A percentile compares a stretch with the other conserved stretches of the same genome.
These are phyloP conservation scores for Acrocalymma vagum DNA, from an alignment of 2,329 filamentous ascomycete species.

Conservation along the genomic window DNA sequence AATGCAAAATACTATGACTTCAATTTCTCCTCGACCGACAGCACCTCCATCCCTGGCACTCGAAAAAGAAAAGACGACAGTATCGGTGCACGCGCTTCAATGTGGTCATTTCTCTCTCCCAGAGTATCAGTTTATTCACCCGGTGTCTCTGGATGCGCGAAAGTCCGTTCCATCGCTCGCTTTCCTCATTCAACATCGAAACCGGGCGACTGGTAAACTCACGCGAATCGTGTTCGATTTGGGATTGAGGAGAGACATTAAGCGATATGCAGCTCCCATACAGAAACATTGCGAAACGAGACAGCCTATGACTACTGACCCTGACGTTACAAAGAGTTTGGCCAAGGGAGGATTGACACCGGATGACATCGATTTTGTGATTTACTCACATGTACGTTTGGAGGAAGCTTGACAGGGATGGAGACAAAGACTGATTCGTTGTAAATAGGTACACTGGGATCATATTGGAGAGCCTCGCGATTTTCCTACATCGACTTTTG, in stretches of 20 bases:
- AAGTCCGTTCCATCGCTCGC: slow-evolving; percentile 63
- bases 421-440: slow-evolving; percentile 1
- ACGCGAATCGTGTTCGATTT: slow-evolving; percentile 63
- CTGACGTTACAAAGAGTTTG: slow-evolving; percentile 51
- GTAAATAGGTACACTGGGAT: slow-evolving; percentile 50
- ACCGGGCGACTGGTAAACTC: slow-evolving; percentile 41
- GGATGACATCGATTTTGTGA: slow-evolving; percentile 51
- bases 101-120: slow-evolving; percentile 56
- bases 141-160: slow-evolving; percentile 52
- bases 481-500: slow-evolving; percentile 48
- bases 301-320: slow-evolving; percentile 51
- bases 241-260: slow-evolving; percentile 57
- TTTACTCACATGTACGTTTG: slow-evolving; percentile 51
- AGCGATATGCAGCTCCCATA: slow-evolving; percentile 54
- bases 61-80: slow-evolving; percentile 28
- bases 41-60: slow-evolving; percentile 20
- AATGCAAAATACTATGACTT: slow-evolving; percentile 22
- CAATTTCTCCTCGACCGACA: slow-evolving; percentile 12
- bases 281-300: slow-evolving; percentile 58
- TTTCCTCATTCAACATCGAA: slow-evolving; percentile 62
- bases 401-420: too few relatives aligned
- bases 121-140: slow-evolving; percentile 57
- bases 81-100: slow-evolving; percentile 49
- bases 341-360: slow-evolving; percentile 44
- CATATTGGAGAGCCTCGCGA: slow-evolving; percentile 52